Conservation (phyloP, 495 filamentous ascomycete genomes). For the Neohortaea acidophila region DNA sequence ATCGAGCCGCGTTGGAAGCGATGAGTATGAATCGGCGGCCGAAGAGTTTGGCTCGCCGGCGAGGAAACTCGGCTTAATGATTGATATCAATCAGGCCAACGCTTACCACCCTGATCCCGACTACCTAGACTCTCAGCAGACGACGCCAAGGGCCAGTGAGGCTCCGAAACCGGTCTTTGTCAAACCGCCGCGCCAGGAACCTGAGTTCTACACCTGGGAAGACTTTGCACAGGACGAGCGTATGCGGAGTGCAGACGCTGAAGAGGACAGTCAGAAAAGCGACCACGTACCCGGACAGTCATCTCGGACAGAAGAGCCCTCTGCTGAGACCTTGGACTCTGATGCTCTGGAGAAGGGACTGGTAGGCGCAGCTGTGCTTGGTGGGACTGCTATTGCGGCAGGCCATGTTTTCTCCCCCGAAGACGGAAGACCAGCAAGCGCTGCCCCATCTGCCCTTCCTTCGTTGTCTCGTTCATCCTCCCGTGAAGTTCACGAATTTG, state of each 20-base stretch:
- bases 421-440: too few relatives aligned
- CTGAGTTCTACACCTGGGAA: conserved; percentile 19
- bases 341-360: too few relatives aligned
- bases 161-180: not conserved
- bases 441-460: too few relatives aligned
- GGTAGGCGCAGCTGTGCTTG: too few relatives aligned
- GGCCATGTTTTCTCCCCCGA: too few relatives aligned
- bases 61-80: conserved; percentile 3
- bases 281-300: too few relatives aligned
- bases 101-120: conserved; percentile 15
- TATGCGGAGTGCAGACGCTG: conserved; percentile 2
- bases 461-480: too few relatives aligned
- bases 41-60: conserved; percentile 13
- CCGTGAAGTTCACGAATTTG: too few relatives aligned
- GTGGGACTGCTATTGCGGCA: too few relatives aligned
- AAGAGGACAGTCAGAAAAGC: too few relatives aligned
- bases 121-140: conserved; percentile 23
- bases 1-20: conserved; percentile 22
- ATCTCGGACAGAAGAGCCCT: too few relatives aligned
- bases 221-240: conserved; percentile 16
- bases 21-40: conserved; percentile 28
- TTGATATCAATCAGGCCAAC: conserved; percentile 9
- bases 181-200: conserved; percentile 4
- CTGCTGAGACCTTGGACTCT: too few relatives aligned
- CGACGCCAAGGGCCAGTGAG: conserved; percentile 23